These are phyloP conservation scores for Flaveria linearis DNA, from an alignment of 129 eudicot genomes.

Conservation along the genomic window DNA sequence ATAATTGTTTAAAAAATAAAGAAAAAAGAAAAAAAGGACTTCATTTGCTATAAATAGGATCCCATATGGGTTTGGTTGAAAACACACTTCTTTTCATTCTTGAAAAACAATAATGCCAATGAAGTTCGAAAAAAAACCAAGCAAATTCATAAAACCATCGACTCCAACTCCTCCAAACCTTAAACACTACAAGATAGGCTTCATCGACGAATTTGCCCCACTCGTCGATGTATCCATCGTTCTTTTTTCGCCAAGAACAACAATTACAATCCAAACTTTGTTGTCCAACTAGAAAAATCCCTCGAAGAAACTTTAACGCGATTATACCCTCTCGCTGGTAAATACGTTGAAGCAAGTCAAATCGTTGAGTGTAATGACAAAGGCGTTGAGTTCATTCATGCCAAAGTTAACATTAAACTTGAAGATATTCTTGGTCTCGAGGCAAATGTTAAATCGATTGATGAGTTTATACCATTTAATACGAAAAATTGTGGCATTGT, in stretches of 20 bases:
- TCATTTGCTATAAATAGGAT: no score
- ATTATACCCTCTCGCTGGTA: constrained; percentile 30
- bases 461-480: background rate
- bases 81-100: background rate
- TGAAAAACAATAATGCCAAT: background rate
- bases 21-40: no score
- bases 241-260: constrained; percentile 9
- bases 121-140: constrained; percentile 23
- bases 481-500: background rate
- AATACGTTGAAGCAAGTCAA: background rate
- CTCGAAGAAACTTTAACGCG: background rate
- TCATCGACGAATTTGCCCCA: background rate
- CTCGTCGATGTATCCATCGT: background rate
- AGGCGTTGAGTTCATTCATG: background rate
- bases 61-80: background rate
- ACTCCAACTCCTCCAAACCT: constrained; percentile 29
- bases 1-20: no score
- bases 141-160: constrained; percentile 28
- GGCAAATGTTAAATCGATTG: background rate
- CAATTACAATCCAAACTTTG: background rate
- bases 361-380: constrained; percentile 1
- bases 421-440: background rate
- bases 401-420: background rate
- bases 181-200: constrained; percentile 23
- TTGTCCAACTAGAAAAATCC: background rate